phyloP scores from a whole-genome alignment of 192 early-diverging fungal species.

The Coemansia sp. region DNA sequence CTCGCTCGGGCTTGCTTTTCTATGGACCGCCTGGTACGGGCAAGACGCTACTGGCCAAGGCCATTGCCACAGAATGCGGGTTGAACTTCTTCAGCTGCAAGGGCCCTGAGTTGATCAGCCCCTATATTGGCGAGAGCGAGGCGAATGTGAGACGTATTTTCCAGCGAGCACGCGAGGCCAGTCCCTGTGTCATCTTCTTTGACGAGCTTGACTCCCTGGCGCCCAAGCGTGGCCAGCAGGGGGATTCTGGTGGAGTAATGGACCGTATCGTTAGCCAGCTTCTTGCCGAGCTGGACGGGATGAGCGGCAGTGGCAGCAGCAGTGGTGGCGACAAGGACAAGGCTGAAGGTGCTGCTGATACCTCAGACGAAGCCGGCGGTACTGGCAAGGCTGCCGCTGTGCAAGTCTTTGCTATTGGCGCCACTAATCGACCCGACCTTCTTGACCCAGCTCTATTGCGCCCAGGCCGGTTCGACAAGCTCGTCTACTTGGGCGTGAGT shows the following conservation, averaged over 20 bases:
- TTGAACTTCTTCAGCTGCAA: slow-evolving; percentile 99
- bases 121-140: slow-evolving; percentile 99
- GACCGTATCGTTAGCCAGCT: slow-evolving; percentile 98
- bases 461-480: slow-evolving; percentile 96
- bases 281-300: slow-evolving; percentile 94
- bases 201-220: slow-evolving; percentile 99
- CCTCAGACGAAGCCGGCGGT: slow-evolving; percentile 16
- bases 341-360: slow-evolving; percentile 57
- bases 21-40: slow-evolving; percentile 99
- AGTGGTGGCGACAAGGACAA: slow-evolving; percentile 19
- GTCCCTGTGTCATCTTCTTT: slow-evolving; percentile 98
- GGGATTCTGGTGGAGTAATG: slow-evolving; percentile 99
- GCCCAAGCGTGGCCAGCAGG: slow-evolving; percentile 96
- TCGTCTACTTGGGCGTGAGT: slow-evolving; percentile 96
- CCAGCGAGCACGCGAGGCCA: slow-evolving; percentile 93
- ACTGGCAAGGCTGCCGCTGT: slow-evolving; percentile 47
- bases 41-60: slow-evolving; percentile 98
- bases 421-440: slow-evolving; percentile 97
- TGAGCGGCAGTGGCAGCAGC: slow-evolving; percentile 61
- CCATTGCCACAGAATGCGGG: slow-evolving; percentile 95
- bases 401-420: slow-evolving; percentile 97
- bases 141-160: slow-evolving; percentile 96
- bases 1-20: slow-evolving; percentile 88
- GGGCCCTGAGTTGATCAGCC: slow-evolving; percentile 97
- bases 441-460: slow-evolving; percentile 91